Conservation (phyloP, 1,284 basidiomycete species). For the Heterobasidion parviporum region DNA sequence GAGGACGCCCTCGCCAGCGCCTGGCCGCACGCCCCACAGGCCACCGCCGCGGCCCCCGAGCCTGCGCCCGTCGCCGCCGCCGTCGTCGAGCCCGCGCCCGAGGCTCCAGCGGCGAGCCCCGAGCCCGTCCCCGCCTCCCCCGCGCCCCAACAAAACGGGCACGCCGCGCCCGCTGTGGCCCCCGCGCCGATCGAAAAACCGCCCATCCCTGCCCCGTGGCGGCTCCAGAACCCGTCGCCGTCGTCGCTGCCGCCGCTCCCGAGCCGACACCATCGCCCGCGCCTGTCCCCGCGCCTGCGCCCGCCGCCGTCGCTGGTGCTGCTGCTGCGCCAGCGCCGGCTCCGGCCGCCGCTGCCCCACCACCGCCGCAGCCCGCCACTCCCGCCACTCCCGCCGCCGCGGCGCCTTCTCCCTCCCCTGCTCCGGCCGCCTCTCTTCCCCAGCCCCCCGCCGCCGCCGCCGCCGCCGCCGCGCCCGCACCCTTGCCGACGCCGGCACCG, state of each 20-base stretch:
- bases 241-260: conserved; percentile 23
- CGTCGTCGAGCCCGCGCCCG: conserved; percentile 22
- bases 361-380: conserved; percentile 77
- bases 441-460: conserved; percentile 15
- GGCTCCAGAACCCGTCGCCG: conserved; percentile 14
- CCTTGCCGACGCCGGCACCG: conserved; percentile 22
- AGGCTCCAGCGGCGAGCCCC: conserved; percentile 20
- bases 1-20: conserved; percentile 26
- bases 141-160: conserved; percentile 14
- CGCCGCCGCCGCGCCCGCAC: conserved; percentile 21
- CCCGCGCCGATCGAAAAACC: conserved; percentile 15
- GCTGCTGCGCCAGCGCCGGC: conserved; percentile 16
- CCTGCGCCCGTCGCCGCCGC: neutral
- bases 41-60: conserved; percentile 9
- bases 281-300: conserved; percentile 20
- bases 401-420: conserved; percentile 17
- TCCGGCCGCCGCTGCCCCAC: conserved; percentile 48
- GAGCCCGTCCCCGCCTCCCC: conserved; percentile 17
- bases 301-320: conserved; percentile 23
- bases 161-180: conserved; percentile 18
- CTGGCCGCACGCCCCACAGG: conserved; percentile 20
- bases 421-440: conserved; percentile 18
- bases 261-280: conserved; percentile 24
- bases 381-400: too few species aligned
- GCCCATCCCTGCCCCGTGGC: conserved; percentile 26